Base-by-base conservation (phyloP, 129 eudicot genomes). In the Gnaphalium uliginosum region DNA sequence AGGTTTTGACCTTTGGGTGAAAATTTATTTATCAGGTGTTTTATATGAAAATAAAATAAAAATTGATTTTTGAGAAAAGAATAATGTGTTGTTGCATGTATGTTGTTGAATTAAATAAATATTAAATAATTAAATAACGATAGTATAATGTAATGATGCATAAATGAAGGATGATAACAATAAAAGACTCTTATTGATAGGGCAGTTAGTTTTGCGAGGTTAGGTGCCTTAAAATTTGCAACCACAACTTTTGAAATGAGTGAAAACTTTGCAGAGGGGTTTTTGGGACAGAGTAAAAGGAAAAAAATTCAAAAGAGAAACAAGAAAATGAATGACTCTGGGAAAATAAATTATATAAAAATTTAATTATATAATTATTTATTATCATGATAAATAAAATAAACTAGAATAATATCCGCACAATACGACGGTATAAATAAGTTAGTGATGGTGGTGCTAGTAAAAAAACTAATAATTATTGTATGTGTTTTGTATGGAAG, bases 191-290 rank as follows among this genome's bases (percentile, higher is more conserved):
- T 19, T 57, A 57, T 57, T 57, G 62, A 57, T 57, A 57, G 62
- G 62, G 27, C 62, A 57, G 62, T 69, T 37, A 48, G 43, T 32
- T 30, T 57, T 74, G 78, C 53, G 69, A 60, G 73, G 68, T 61
- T 51, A 46, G 71, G 74, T 51, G 80, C 68, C 74, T 66, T 76
- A 80, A 59, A 62, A 79, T 64, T 71, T 71, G 71, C 75, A 79
- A 79, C 82, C 82, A 78, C 82, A 85, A 78, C 84, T 84, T 85
- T 85, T 82, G 84, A 78, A 68, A 72, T 73, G 37, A 76, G 82
- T 82, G 84, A 74, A 73, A 69, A 56, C 74, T 76, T 79, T 67
- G 84, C 83, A 57, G 81, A 68, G 29, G 46, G 71, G 71, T 74
- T 79, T 81, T 69, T 78, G 86, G 89, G 83, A 72, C 50, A 65